Evolutionary conservation across 768 basidiomycete genomes (phyloP).

Genomic region (Porphyrellus cyaneotinctus): DNA sequence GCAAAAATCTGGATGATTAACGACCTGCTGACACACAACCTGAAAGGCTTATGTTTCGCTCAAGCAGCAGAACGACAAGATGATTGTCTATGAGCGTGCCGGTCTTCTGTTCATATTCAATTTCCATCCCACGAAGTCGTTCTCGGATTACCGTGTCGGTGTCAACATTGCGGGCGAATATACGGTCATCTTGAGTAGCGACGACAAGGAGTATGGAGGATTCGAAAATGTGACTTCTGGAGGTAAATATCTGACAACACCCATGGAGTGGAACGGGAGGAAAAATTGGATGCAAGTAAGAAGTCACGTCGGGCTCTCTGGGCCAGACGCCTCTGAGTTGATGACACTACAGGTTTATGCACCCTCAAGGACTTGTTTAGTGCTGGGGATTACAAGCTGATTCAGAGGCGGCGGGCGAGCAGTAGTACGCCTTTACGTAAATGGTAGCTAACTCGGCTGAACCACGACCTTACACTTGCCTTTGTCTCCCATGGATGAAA

Average conservation of each 20-base stretch:
- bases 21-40: conserved; percentile 6
- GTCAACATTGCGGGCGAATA: conserved; percentile 86
- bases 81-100: conserved; percentile 91
- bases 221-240: conserved; percentile 73
- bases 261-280: conserved; percentile 88
- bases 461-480: too few relatives aligned
- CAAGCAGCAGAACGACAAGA: conserved; percentile 90
- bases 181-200: conserved; percentile 71
- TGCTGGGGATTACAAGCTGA: conserved; percentile 25
- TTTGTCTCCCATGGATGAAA: conserved; percentile 19
- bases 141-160: conserved; percentile 91
- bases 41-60: conserved; percentile 84
- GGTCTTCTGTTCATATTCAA: conserved; percentile 96
- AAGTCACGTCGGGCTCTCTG: conserved; percentile 2
- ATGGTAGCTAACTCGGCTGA: too few relatives aligned
- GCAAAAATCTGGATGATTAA: conserved; percentile 2
- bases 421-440: too few relatives aligned
- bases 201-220: conserved; percentile 86
- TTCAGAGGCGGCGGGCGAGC: too few relatives aligned
- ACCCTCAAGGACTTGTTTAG: conserved; percentile 31
- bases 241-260: conserved; percentile 71
- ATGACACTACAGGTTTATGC: conserved; percentile 24
- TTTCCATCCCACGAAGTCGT: conserved; percentile 90
- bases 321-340: not conserved
- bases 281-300: conserved; percentile 85